These are phyloP conservation scores for Globisporangium paddicum DNA, from an alignment of 352 stramenopile genomes.

Conservation along the genomic window DNA sequence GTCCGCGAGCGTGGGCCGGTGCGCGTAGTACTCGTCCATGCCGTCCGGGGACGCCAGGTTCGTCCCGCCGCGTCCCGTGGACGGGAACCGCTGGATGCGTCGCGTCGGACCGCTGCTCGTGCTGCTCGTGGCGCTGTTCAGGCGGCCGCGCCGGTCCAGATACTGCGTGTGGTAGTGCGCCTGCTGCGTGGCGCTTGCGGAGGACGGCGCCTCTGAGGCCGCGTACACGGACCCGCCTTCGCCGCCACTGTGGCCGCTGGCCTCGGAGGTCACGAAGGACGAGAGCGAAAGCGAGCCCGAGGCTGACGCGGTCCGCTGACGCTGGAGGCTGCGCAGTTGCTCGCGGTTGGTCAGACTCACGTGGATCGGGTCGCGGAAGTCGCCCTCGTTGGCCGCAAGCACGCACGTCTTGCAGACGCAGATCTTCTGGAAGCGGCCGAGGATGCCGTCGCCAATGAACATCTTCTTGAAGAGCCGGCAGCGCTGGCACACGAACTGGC, in stretches of 20 bases:
- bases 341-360: conserved; percentile 15
- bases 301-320: background rate
- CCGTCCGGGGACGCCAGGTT: too few relatives aligned
- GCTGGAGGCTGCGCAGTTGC: background rate
- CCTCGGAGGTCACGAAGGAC: conserved; percentile 9
- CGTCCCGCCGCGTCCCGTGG: background rate
- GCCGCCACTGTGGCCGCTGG: background rate
- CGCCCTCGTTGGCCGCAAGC: conserved; percentile 29
- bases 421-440: conserved; percentile 43
- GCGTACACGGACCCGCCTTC: conserved; percentile 6
- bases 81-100: background rate
- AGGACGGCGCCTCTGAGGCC: background rate
- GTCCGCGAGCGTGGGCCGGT: conserved; percentile 4
- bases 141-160: background rate
- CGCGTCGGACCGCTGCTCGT: background rate
- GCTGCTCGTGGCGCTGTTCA: background rate
- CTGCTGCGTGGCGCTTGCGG: background rate
- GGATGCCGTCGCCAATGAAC: conserved; percentile 35
- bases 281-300: too few relatives aligned
- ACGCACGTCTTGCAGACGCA: conserved; percentile 36
- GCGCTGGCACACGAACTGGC: conserved; percentile 37
- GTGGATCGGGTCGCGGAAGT: conserved; percentile 15
- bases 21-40: background rate
- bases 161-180: conserved; percentile 14
- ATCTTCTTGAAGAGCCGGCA: conserved; percentile 40